Evolutionary conservation across 345 rosid species (phyloP).

Genomic region (Balakata baccata): DNA sequence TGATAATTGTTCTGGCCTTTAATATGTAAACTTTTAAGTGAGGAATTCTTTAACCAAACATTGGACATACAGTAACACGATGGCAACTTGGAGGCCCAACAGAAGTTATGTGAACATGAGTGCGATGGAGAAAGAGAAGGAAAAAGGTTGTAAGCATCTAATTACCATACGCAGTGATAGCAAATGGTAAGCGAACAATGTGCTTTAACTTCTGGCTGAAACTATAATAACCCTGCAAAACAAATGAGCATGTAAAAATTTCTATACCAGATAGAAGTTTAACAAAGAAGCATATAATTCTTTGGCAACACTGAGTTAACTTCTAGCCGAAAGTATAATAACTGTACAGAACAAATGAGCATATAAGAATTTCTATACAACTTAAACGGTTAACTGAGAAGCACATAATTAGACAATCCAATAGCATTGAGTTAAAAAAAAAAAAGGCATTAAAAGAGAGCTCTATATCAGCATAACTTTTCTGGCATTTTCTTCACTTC

Average conservation of each 20-base stretch:
- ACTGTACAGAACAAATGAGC: slow-evolving; percentile 45
- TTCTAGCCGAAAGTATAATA: slow-evolving; percentile 89
- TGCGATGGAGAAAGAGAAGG: neutral
- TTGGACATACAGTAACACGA: slow-evolving; percentile 13
- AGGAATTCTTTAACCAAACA: neutral
- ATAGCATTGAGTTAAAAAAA: neutral
- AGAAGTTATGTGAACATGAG: slow-evolving; percentile 6
- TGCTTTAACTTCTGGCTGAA: slow-evolving; percentile 98
- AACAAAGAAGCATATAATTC: neutral
- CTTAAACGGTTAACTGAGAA: neutral
- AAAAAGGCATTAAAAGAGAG: neutral
- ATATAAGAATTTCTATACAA: neutral
- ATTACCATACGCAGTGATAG: slow-evolving; percentile 81
- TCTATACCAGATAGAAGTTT: slow-evolving; percentile 3
- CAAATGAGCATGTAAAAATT: slow-evolving; percentile 13
- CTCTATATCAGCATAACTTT: neutral
- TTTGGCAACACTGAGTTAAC: slow-evolving; percentile 20
- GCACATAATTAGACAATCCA: neutral
- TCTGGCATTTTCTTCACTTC: neutral
- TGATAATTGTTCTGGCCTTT: neutral
- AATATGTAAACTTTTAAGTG: neutral
- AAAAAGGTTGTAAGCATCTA: slow-evolving; percentile 6
- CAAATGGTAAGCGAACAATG: slow-evolving; percentile 84
- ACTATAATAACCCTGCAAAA: slow-evolving; percentile 85
- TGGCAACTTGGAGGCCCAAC: slow-evolving; percentile 64